Percentiles rank a stretch among this genome's conserved stretches.
Conservation (phyloP, 176 grass and related monocot species). For the Cenchrus purpureus region DNA sequence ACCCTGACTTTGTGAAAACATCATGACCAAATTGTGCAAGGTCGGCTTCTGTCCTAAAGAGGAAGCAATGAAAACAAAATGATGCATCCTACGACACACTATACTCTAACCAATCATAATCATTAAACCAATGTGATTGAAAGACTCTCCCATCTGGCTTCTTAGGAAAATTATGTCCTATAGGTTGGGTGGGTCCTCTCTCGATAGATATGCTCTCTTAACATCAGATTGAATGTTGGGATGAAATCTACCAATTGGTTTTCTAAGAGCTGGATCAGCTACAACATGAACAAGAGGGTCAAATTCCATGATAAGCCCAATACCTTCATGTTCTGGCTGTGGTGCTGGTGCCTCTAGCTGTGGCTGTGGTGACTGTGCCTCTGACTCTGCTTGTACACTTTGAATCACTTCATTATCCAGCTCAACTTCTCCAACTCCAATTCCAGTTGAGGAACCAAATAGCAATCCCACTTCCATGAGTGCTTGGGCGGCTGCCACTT, state of each 20-base stretch:
- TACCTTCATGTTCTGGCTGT: not conserved
- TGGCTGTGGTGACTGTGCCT: too few species aligned
- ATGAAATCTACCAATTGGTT: not conserved
- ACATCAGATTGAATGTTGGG: not conserved
- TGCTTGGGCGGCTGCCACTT: too few species aligned
- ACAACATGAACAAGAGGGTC: not conserved
- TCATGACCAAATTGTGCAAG: not conserved
- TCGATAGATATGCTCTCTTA: not conserved
- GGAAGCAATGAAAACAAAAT: not conserved
- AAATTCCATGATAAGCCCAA: not conserved
- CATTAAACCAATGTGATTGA: not conserved
- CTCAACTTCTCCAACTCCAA: not conserved
- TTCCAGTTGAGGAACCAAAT: too few species aligned
- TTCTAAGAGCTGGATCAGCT: not conserved
- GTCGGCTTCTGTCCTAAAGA: not conserved
- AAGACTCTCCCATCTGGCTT: not conserved
- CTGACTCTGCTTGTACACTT: not conserved
- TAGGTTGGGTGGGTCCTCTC: not conserved
- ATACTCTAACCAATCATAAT: not conserved
- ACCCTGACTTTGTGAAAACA: not conserved
- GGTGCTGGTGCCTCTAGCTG: not conserved
- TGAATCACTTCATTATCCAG: not conserved
- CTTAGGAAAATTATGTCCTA: not conserved
- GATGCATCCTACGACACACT: not conserved
- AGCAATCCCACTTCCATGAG: not conserved